Evolutionary conservation across 2,329 filamentous ascomycete genomes (phyloP).

Genomic region (Coniochaeta prunicola): DNA sequence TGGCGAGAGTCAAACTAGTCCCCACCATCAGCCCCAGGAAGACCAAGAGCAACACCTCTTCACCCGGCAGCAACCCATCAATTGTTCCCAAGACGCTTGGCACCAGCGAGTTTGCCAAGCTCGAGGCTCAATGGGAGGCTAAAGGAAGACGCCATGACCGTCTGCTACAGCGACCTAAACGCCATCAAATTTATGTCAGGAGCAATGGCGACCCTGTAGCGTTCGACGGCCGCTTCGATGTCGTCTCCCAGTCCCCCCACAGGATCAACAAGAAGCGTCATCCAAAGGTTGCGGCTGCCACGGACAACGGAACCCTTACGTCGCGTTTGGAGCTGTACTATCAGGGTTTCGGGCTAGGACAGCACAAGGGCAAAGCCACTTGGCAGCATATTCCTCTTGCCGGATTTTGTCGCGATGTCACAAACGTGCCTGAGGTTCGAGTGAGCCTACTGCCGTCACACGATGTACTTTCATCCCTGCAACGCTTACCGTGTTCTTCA

Average conservation of each 20-base stretch:
- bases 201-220: neutral
- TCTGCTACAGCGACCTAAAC: neutral
- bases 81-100: neutral
- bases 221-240: neutral
- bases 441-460: neutral
- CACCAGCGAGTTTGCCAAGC: neutral
- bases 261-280: neutral
- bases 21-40: neutral
- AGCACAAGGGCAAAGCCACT: neutral
- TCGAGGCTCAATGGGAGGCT: neutral
- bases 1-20: neutral
- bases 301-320: neutral
- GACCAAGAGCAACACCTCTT: neutral
- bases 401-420: neutral
- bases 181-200: constrained; percentile 2
- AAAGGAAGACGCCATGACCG: neutral
- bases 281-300: constrained; percentile 1
- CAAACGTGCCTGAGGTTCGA: neutral
- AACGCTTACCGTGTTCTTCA: neutral
- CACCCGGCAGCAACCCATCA: neutral
- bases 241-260: neutral
- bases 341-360: neutral
- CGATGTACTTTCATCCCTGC: neutral
- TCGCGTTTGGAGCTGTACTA: neutral
- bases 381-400: constrained; percentile 1